phyloP scores from a whole-genome alignment of 441 rosid species.

The Daphne laureola region DNA sequence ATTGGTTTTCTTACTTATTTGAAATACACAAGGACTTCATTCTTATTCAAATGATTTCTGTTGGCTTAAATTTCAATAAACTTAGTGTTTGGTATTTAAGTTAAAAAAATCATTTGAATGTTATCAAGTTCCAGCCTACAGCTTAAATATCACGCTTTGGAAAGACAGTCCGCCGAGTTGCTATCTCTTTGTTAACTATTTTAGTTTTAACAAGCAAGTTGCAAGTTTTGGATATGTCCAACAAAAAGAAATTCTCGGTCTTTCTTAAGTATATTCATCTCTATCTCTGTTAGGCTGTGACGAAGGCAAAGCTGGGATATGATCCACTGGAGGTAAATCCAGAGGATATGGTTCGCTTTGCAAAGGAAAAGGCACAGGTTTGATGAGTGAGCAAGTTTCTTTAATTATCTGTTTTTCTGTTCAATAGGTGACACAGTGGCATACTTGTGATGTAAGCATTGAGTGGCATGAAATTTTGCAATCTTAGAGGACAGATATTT shows the following conservation, averaged over 20 bases:
- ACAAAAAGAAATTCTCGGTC: neutral
- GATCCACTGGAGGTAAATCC: constrained; percentile 99
- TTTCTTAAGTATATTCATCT: constrained; percentile 7
- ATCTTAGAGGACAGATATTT: neutral
- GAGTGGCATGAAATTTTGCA: constrained; percentile 3
- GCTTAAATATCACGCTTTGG: too few species aligned
- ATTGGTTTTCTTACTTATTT: too few species aligned
- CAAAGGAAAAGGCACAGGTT: constrained; percentile 96
- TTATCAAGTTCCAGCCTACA: too few species aligned
- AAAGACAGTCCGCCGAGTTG: too few species aligned
- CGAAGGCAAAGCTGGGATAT: constrained; percentile 95
- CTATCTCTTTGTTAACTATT: too few species aligned
- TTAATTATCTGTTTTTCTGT: constrained; percentile 14
- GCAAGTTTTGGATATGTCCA: too few species aligned
- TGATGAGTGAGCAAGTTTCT: constrained; percentile 16
- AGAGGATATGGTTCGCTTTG: constrained; percentile 98
- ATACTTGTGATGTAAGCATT: constrained; percentile 1
- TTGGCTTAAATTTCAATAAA: too few species aligned
- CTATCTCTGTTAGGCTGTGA: constrained; percentile 71
- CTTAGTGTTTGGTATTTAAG: too few species aligned
- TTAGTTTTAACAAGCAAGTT: too few species aligned
- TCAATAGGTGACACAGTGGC: constrained; percentile 6
- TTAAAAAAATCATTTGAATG: too few species aligned
- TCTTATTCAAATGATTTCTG: too few species aligned
- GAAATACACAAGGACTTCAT: too few species aligned